A percentile compares a stretch with the other conserved stretches of the same genome.
These are phyloP conservation scores for Papiliotrema laurentii DNA, from an alignment of 1,284 basidiomycete genomes.

Conservation along the genomic window DNA sequence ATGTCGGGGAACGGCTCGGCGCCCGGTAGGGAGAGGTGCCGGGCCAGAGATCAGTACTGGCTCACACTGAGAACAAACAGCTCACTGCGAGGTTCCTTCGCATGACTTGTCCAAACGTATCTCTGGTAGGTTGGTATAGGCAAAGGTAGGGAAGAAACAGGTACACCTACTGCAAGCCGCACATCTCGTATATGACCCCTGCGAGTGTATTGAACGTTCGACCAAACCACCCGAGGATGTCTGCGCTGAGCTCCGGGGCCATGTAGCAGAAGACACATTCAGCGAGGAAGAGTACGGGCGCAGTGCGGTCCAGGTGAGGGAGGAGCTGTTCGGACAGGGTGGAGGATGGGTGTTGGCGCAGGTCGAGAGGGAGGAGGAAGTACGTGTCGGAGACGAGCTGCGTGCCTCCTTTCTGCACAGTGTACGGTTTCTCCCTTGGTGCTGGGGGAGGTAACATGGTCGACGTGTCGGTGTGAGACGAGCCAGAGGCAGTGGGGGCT, in stretches of 20 bases:
- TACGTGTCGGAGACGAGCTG: conserved; percentile 63
- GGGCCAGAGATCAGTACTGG: conserved; percentile 53
- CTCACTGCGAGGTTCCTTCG: conserved; percentile 70
- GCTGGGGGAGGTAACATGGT: background rate
- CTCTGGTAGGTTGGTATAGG: conserved; percentile 43
- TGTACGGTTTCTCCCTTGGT: conserved; percentile 9
- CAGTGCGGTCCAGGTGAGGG: conserved; percentile 56
- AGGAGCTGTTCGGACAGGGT: conserved; percentile 17
- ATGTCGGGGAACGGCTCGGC: conserved; percentile 59
- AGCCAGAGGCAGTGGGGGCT: background rate
- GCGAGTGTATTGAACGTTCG: conserved; percentile 51
- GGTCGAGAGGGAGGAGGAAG: conserved; percentile 68
- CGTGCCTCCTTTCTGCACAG: conserved; percentile 59
- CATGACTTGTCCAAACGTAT: conserved; percentile 85
- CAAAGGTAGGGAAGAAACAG: background rate
- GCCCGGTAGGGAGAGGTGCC: conserved; percentile 71
- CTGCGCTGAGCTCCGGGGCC: conserved; percentile 56
- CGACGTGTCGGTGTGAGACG: background rate
- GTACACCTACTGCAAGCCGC: conserved; percentile 57
- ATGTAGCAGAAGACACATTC: conserved; percentile 94
- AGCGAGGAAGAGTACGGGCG: conserved; percentile 77
- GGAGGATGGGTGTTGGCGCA: conserved; percentile 55
- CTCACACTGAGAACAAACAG: conserved; percentile 2
- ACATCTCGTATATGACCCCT: conserved; percentile 81
- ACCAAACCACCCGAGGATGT: conserved; percentile 70